Evolutionary conservation across 768 basidiomycete species (phyloP).

Genomic region (Leucogyrophana mollusca): DNA sequence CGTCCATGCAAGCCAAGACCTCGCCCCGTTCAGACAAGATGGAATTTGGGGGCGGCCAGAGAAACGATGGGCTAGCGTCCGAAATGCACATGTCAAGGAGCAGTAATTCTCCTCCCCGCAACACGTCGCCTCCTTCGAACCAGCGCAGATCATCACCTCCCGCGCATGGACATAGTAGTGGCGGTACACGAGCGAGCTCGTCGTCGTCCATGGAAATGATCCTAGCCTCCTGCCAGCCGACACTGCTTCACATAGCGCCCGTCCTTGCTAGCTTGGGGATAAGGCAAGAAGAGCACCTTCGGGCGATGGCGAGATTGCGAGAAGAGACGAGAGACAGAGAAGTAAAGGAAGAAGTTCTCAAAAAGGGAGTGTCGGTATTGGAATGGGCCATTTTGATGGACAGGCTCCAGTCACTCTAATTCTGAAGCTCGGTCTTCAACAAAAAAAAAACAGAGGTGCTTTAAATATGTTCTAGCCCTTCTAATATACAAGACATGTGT

Average conservation of each 20-base stretch:
- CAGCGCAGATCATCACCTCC: conserved; percentile 12
- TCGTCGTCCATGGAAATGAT: conserved; percentile 46
- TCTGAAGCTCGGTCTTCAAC: no score
- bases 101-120: conserved; percentile 20
- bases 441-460: no score
- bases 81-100: conserved; percentile 5
- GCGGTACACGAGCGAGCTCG: conserved; percentile 33
- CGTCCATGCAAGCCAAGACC: conserved; percentile 17
- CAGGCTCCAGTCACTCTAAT: conserved; percentile 38
- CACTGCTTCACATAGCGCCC: conserved; percentile 61
- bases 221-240: conserved; percentile 62
- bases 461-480: no score
- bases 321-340: conserved; percentile 69
- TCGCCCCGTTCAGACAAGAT: conserved; percentile 18
- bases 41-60: not conserved
- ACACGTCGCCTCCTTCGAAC: conserved; percentile 2
- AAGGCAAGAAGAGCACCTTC: conserved; percentile 55
- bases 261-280: conserved; percentile 60
- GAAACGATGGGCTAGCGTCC: not conserved
- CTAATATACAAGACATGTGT: no score
- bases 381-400: conserved; percentile 82
- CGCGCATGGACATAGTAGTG: not conserved
- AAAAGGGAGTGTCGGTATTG: conserved; percentile 64
- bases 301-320: conserved; percentile 57
- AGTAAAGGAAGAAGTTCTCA: conserved; percentile 68